phyloP scores from a whole-genome alignment of 441 rosid genomes.

The Jatropha multifida region DNA sequence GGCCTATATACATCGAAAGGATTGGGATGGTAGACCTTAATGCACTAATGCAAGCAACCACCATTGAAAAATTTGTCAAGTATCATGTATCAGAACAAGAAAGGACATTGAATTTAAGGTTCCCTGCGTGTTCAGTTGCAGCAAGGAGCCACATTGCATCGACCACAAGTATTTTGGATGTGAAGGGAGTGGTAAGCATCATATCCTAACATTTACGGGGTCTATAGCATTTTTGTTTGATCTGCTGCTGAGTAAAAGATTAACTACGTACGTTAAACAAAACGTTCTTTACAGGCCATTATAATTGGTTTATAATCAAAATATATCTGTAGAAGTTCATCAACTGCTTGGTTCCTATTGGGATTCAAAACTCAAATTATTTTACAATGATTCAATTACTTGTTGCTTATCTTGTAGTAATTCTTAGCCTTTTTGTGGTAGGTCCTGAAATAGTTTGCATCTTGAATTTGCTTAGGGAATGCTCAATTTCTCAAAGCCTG shows the following conservation, averaged over 20 bases:
- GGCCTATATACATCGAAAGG: conserved; percentile 60
- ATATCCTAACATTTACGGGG: neutral
- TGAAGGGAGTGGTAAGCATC: conserved; percentile 54
- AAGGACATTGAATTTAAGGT: conserved; percentile 48
- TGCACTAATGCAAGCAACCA: conserved; percentile 42
- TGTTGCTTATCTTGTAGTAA: neutral
- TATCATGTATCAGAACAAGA: conserved; percentile 63
- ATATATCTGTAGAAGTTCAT: neutral
- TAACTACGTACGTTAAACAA: too few species aligned
- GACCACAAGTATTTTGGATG: conserved; percentile 58
- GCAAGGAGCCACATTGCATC: conserved; percentile 58
- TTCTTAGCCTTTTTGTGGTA: neutral
- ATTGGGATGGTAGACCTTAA: conserved; percentile 55
- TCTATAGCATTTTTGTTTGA: too few species aligned
- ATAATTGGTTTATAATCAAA: too few species aligned
- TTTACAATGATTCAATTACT: neutral
- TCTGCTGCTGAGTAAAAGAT: too few species aligned
- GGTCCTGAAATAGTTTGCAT: conserved; percentile 21
- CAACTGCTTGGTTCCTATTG: neutral
- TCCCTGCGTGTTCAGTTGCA: conserved; percentile 55
- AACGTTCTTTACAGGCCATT: too few species aligned
- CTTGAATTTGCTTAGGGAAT: conserved; percentile 42
- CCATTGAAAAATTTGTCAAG: conserved; percentile 44
- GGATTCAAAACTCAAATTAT: too few species aligned
- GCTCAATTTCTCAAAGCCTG: conserved; percentile 68